Evolutionary conservation across 139 green algal species (phyloP).

Genomic region (Eudorina sp.): DNA sequence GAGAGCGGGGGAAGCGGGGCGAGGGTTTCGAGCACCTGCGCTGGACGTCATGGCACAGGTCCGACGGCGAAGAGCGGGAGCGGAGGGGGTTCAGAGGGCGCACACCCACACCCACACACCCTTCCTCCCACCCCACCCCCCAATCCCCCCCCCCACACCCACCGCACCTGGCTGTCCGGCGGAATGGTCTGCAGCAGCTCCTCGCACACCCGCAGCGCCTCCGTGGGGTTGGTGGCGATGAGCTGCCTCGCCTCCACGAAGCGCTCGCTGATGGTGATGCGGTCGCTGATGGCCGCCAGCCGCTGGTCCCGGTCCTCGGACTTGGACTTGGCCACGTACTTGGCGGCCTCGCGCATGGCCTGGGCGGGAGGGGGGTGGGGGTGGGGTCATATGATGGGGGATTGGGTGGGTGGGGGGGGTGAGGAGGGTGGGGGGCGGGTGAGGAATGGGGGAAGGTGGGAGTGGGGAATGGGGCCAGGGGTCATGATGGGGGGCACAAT

Average conservation of each 20-base stretch:
- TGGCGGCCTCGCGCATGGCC: conserved; percentile 68
- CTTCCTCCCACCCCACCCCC: not conserved
- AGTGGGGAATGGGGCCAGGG: too few species aligned
- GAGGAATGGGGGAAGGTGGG: too few species aligned
- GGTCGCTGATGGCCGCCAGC: conserved; percentile 45
- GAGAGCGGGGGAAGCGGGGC: too few species aligned
- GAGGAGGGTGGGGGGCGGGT: too few species aligned
- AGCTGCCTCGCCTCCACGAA: conserved; percentile 63
- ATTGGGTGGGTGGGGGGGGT: too few species aligned
- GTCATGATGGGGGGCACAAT: too few species aligned
- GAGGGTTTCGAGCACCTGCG: too few species aligned
- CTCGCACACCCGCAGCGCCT: conserved; percentile 61
- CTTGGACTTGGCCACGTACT: conserved; percentile 68
- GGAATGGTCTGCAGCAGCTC: conserved; percentile 58
- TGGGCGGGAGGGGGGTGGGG: not conserved
- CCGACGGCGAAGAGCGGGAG: too few species aligned
- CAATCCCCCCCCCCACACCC: not conserved
- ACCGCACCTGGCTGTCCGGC: conserved; percentile 24
- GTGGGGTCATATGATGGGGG: too few species aligned
- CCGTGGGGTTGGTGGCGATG: conserved; percentile 51
- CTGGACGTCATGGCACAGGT: too few species aligned
- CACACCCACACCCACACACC: too few species aligned
- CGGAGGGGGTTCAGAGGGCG: too few species aligned
- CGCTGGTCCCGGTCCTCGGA: conserved; percentile 52
- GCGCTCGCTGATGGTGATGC: conserved; percentile 64